Evolutionary conservation across 2,329 filamentous ascomycete genomes (phyloP), one percentile per base, ranked within the genome.

Genomic region (Apiospora aurea): DNA sequence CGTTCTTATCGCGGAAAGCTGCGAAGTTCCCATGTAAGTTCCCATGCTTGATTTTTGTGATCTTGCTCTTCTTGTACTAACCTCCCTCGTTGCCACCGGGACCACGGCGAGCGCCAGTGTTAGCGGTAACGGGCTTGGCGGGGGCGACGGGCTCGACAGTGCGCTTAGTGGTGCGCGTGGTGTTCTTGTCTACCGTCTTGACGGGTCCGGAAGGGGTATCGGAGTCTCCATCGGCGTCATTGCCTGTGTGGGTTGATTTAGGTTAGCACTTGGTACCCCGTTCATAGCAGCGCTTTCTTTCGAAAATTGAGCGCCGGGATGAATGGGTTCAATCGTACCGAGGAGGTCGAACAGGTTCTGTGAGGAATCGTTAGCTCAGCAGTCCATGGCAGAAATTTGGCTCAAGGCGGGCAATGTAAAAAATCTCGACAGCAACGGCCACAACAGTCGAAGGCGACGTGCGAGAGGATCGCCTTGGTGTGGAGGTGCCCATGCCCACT

Each of bases 341-440:
- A 99, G 94, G 88, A 97, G 92, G 90, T 96, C 96, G 90, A 94
- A 98, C 82, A 94, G 92, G 90, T 99, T 99, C 96, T 98, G 78
- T 38, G 24, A 49, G 24, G 44, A 24, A 38, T 41, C 44, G 70
- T 71, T 43, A 66, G 57, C 57, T 49, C 43, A 49, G n/a, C 26
- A 18, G 47, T 69, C 29, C 18, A 49, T 53, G 67, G 47, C 41
- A 49, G 24, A 67, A 47, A 29, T 69, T 72, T 14, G 41, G 13
- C 34, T 13, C 18, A 68, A 29, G 66, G 14, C 66, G 14, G n/a
- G n/a, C 11, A n/a, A 13, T 68, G 66, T n/a, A 29, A 18, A 47
- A 47, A 46, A 41, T 41, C 34, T 41, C 57, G 21, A 41, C 57
- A 14, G 18, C 8, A n/a, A 13, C 34, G 57, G 3, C 57, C 21